phyloP scores from a whole-genome alignment of 169 alveolate species.

The Plasmodium relictum region DNA sequence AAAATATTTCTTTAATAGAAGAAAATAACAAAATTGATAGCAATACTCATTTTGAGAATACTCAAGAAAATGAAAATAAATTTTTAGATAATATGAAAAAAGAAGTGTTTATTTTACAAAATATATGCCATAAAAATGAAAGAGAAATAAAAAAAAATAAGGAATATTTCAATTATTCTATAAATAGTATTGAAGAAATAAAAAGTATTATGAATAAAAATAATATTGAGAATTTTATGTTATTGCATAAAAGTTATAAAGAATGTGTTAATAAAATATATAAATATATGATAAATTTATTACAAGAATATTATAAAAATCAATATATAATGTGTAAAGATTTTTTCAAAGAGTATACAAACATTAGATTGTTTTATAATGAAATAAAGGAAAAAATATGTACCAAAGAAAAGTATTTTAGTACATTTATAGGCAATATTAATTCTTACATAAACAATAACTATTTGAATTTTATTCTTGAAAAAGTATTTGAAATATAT shows the following conservation, averaged over 20 bases:
- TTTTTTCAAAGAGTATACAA: slow-evolving; percentile 42
- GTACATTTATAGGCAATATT: slow-evolving; percentile 21
- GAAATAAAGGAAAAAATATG: slow-evolving; percentile 25
- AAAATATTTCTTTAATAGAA: background rate
- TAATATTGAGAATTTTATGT: slow-evolving; percentile 5
- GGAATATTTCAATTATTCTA: slow-evolving; percentile 28
- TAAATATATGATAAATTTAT: slow-evolving; percentile 41
- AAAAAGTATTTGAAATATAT: slow-evolving; percentile 42
- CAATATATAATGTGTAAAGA: slow-evolving; percentile 8
- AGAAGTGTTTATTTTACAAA: slow-evolving; percentile 62
- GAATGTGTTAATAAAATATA: slow-evolving; percentile 29
- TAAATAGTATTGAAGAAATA: slow-evolving; percentile 60
- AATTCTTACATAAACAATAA: slow-evolving; percentile 25
- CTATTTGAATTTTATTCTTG: slow-evolving; percentile 19
- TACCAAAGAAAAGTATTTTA: slow-evolving; percentile 34
- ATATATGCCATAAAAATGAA: slow-evolving; percentile 14
- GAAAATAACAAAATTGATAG: background rate
- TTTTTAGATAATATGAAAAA: slow-evolving; percentile 34
- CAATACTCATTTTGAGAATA: background rate
- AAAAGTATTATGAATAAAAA: slow-evolving; percentile 31
- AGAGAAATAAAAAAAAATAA: slow-evolving; percentile 31
- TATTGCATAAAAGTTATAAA: slow-evolving; percentile 19
- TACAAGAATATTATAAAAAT: slow-evolving; percentile 32
- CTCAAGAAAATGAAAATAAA: background rate
- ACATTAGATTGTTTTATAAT: slow-evolving; percentile 24